A percentile compares a stretch with the other conserved stretches of the same genome.
phyloP scores from a whole-genome alignment of 768 basidiomycete genomes.

The Hericium coralloides region DNA sequence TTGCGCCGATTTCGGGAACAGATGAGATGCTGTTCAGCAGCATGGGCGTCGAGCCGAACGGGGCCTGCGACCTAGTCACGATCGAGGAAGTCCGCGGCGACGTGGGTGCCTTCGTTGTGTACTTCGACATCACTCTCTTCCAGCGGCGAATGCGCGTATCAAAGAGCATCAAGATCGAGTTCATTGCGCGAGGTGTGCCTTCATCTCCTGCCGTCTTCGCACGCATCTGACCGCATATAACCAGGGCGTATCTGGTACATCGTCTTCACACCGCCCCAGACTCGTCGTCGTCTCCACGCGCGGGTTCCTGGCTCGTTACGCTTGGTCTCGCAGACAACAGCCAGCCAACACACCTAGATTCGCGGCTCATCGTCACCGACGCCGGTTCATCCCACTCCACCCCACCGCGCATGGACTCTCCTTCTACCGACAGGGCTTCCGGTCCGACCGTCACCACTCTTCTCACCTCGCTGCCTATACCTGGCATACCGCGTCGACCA shows the following conservation, averaged over 20 bases:
- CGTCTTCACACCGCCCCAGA: conserved; percentile 1
- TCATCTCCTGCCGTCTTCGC: background rate
- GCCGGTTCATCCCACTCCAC: background rate
- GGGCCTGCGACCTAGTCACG: conserved; percentile 37
- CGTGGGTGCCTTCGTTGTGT: conserved; percentile 36
- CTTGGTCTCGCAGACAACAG: conserved; percentile 7
- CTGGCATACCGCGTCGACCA: background rate
- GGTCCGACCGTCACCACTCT: background rate
- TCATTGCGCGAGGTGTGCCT: conserved; percentile 48
- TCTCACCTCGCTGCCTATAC: background rate
- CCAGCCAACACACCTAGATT: background rate
- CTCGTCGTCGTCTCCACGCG: background rate
- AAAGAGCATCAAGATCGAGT: conserved; percentile 45
- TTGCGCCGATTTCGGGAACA: conserved; percentile 37
- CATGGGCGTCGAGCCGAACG: conserved; percentile 9
- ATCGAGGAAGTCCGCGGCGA: conserved; percentile 43
- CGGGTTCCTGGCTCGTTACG: conserved; percentile 9
- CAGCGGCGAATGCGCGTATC: conserved; percentile 60
- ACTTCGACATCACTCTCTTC: conserved; percentile 45
- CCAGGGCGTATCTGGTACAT: conserved; percentile 12
- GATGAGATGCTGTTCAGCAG: conserved; percentile 36
- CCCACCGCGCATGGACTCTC: background rate
- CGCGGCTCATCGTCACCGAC: background rate
- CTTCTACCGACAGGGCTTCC: background rate
- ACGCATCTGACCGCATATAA: background rate